Evolutionary conservation across 495 filamentous ascomycete species (phyloP).

Genomic region (Hypomontagnella monticulosa): DNA sequence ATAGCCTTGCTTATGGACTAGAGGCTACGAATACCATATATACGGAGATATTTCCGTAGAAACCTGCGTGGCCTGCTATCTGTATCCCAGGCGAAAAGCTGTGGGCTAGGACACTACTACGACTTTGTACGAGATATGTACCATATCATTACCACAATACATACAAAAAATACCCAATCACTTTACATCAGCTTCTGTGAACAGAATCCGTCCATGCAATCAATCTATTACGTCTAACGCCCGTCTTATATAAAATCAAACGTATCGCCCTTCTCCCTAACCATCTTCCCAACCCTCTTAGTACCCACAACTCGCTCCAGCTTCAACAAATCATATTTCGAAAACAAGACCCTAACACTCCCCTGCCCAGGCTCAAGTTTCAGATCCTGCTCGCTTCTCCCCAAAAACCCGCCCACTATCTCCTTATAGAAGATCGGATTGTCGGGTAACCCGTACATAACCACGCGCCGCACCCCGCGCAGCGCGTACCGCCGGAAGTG

Average conservation of each 20-base stretch:
- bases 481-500: constrained; percentile 89
- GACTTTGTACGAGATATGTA: constrained; percentile 30
- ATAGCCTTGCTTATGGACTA: too few species aligned
- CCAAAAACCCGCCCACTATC: constrained; percentile 76
- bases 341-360: constrained; percentile 78
- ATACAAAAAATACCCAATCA: constrained; percentile 26
- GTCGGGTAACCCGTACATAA: constrained; percentile 90
- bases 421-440: constrained; percentile 91
- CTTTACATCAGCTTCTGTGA: constrained; percentile 1
- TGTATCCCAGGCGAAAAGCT: too few species aligned
- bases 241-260: constrained; percentile 76
- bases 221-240: background rate
- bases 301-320: constrained; percentile 89
- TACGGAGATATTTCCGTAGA: too few species aligned
- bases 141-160: constrained; percentile 15
- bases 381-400: constrained; percentile 63
- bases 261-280: constrained; percentile 82
- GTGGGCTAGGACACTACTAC: background rate
- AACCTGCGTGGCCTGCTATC: too few species aligned
- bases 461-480: constrained; percentile 77
- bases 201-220: background rate
- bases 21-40: too few species aligned
- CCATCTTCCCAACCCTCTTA: constrained; percentile 76
- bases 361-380: constrained; percentile 59
- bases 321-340: constrained; percentile 86